These are phyloP conservation scores for Carex littledalei DNA, from an alignment of 176 grass and related monocot species.

Conservation along the genomic window DNA sequence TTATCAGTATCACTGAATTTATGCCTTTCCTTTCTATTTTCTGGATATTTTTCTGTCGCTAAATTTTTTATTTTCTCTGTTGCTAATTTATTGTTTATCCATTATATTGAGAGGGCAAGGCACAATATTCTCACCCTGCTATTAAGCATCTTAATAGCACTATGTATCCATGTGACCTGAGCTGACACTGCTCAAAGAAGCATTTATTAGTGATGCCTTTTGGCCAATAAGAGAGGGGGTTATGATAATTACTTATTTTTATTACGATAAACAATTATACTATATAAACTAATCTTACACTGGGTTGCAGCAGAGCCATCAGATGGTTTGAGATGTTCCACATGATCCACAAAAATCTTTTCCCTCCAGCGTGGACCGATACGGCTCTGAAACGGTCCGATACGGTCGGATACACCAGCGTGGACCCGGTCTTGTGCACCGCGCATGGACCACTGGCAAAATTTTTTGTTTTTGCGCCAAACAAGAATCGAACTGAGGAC, in stretches of 20 bases:
- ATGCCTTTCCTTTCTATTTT: too few relatives aligned
- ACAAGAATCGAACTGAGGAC: too few relatives aligned
- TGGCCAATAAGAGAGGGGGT: not conserved
- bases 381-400: too few relatives aligned
- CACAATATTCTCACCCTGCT: slow-evolving; percentile 55
- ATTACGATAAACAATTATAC: slow-evolving; percentile 6
- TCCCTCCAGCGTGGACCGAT: slow-evolving; percentile 54
- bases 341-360: slow-evolving; percentile 86
- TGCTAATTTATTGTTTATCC: too few relatives aligned
- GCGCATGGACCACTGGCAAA: too few relatives aligned
- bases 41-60: too few relatives aligned
- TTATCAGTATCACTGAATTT: too few relatives aligned
- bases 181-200: slow-evolving; percentile 67
- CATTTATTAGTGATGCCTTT: slow-evolving; percentile 29
- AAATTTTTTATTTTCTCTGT: too few relatives aligned
- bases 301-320: slow-evolving; percentile 97
- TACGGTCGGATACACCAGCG: too few relatives aligned
- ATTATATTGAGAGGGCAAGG: too few relatives aligned
- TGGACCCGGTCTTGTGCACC: too few relatives aligned
- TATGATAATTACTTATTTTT: not conserved
- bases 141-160: slow-evolving; percentile 99
- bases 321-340: slow-evolving; percentile 97
- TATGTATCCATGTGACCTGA: slow-evolving; percentile 98
- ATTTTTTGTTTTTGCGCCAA: too few relatives aligned
- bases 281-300: slow-evolving; percentile 49